Percentiles rank a stretch among this genome's conserved stretches.
These are phyloP conservation scores for Colletotrichum limetticola DNA, from an alignment of 2,329 filamentous ascomycete species.

Conservation along the genomic window DNA sequence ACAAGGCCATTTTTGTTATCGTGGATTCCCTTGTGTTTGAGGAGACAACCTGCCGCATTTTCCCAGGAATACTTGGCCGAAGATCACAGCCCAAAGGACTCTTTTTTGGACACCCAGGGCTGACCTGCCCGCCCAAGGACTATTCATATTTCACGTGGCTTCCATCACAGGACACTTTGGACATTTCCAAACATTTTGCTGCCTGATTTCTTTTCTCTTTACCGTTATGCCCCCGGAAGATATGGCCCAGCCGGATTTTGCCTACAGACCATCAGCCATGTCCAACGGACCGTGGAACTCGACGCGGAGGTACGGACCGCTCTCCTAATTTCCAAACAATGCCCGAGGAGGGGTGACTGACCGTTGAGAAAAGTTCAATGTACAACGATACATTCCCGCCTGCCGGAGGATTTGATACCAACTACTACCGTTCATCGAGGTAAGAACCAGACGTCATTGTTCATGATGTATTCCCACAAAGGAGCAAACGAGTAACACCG, in stretches of 20 bases:
- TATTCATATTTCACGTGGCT: constrained; percentile 37
- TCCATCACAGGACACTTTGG: constrained; percentile 31
- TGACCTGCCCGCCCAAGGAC: constrained; percentile 34
- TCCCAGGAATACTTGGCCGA: constrained; percentile 36
- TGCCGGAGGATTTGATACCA: constrained; percentile 47
- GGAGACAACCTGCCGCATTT: constrained; percentile 33
- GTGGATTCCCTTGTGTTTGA: constrained; percentile 37
- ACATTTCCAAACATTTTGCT: constrained; percentile 20
- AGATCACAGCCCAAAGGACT: constrained; percentile 30
- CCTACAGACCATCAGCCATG: constrained; percentile 58
- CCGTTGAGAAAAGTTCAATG: constrained; percentile 42
- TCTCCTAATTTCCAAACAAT: constrained; percentile 13
- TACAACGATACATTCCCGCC: constrained; percentile 47
- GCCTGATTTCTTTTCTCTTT: constrained; percentile 33
- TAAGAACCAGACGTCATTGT: constrained; percentile 42
- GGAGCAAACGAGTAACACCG: constrained; percentile 45
- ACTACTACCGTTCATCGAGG: constrained; percentile 50
- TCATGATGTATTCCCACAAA: constrained; percentile 18
- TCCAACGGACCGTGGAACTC: constrained; percentile 61
- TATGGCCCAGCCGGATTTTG: constrained; percentile 60
- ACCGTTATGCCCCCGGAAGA: constrained; percentile 50
- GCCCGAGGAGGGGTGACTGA: constrained; percentile 33
- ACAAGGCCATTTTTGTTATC: constrained; percentile 34
- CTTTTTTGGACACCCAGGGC: constrained; percentile 34
- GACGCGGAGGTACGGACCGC: constrained; percentile 61